phyloP scores from a whole-genome alignment of 208 protist species.

The Trypanosomatidae sp. region DNA sequence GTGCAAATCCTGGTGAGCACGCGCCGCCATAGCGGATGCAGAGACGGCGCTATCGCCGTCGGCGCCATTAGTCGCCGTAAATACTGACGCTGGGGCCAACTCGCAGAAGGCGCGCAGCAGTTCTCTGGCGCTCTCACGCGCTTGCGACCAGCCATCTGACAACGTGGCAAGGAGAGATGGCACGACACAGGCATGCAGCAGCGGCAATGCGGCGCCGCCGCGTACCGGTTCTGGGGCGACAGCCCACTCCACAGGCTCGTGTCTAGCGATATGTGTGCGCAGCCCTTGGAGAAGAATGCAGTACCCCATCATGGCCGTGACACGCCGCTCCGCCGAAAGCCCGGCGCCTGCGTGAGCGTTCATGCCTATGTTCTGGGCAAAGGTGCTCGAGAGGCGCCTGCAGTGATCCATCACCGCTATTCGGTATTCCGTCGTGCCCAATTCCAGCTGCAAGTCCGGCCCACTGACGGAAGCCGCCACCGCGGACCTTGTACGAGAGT shows the following conservation, averaged over 20 bases:
- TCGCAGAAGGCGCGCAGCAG: conserved; percentile 51
- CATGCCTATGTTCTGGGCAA: conserved; percentile 62
- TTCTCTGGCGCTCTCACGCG: conserved; percentile 43
- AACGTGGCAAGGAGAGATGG: conserved; percentile 54
- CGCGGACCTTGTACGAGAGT: not conserved
- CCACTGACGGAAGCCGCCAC: not conserved
- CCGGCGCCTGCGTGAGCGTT: conserved; percentile 17
- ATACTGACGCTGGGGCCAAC: conserved; percentile 33
- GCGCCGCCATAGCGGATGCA: not conserved
- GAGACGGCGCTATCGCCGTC: not conserved
- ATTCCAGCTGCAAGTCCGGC: conserved; percentile 2
- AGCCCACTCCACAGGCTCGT: conserved; percentile 1
- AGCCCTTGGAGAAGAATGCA: conserved; percentile 32
- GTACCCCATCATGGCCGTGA: conserved; percentile 58
- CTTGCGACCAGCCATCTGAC: conserved; percentile 75
- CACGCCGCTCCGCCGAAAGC: conserved; percentile 63
- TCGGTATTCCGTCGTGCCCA: conserved; percentile 24
- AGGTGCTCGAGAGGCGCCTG: conserved; percentile 27
- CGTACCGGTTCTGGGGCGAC: not conserved
- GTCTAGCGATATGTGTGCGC: not conserved
- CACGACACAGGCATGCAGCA: conserved; percentile 38
- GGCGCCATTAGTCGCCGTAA: conserved; percentile 13
- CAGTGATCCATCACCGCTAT: conserved; percentile 41
- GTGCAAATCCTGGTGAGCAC: conserved; percentile 30
- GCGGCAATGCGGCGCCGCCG: conserved; percentile 6